Percentiles rank a stretch among this genome's conserved stretches.
Conservation (phyloP, 1,139 yeast species). For the Saccharomyces hybrid region DNA sequence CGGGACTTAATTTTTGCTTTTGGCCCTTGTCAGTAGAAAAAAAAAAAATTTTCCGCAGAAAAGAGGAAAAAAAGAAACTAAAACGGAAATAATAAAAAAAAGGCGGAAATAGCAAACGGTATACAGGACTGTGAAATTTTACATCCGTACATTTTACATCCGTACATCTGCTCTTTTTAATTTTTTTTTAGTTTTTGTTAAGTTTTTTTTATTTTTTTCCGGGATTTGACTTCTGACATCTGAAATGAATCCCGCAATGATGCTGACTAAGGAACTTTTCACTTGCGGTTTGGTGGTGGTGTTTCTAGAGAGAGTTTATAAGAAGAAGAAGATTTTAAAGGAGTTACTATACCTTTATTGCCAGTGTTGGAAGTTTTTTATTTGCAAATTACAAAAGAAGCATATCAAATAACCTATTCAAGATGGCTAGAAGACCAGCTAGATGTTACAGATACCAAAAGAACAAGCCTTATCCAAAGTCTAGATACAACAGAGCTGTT, state of each 20-base stretch:
- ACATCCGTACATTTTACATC: neutral
- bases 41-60: neutral
- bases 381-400: neutral
- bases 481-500: constrained; percentile 99
- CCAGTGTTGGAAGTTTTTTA: neutral
- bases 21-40: neutral
- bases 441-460: constrained; percentile 99
- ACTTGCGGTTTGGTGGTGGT: neutral
- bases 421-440: constrained; percentile 99
- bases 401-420: constrained; percentile 31
- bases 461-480: constrained; percentile 99
- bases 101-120: neutral
- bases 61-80: neutral
- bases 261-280: constrained; percentile 1
- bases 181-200: neutral
- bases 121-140: neutral
- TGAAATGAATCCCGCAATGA: neutral
- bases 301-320: neutral
- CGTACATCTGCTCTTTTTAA: neutral
- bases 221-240: neutral
- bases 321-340: neutral
- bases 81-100: neutral
- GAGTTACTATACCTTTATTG: neutral
- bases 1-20: neutral
- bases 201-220: neutral